Evolutionary conservation across 2,329 filamentous ascomycete genomes (phyloP), one percentile per base, ranked within the genome.

Genomic region (Calonectria pseudoturangicola): DNA sequence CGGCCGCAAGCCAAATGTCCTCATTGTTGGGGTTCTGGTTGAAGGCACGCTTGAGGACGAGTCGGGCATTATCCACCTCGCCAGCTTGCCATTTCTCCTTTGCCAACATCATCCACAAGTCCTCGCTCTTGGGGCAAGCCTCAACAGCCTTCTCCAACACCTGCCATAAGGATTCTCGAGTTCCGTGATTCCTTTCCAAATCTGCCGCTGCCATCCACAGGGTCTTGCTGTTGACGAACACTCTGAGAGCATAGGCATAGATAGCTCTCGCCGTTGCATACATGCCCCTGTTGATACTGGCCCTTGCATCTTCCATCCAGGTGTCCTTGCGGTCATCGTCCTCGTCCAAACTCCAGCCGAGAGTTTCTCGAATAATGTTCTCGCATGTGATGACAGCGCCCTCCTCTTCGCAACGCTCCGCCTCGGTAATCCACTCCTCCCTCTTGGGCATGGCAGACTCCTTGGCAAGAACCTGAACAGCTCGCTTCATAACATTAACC

Each of bases 381-480:
- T 93, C 93, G 81, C 96, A 98, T 0, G 97, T 98, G 50, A 96
- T 87, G 13, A 94, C 88, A 18, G 96, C 95, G 8, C 95, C 96
- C 82, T 98, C 97, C 70, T 95, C 93, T 84, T 99, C 97, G 81
- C 96, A 98, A 75, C 94, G 94, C 83, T 99, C 97, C 0, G 97
- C 97, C 83, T 98, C 95, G 6, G 91, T 89, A 66, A 99, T 97
- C 97, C 97, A 99, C 78, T 98, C 96, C 82, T 99, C 97, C 48
- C 97, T 93, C 84, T 98, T 98, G 47, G 97, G 91, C 97, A 99
- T 99, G 13, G 97, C 96, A 33, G 94, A 96, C 81, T 98, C 95
- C 80, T 95, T 95, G 45, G 93, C 95, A 39, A 99, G 88, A 25
- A 95, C 92, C 80, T 97, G 95, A 39, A 98, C 92, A 54, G 95